These are phyloP conservation scores for Pelargonium australe DNA, from an alignment of 441 rosid species.

Conservation along the genomic window DNA sequence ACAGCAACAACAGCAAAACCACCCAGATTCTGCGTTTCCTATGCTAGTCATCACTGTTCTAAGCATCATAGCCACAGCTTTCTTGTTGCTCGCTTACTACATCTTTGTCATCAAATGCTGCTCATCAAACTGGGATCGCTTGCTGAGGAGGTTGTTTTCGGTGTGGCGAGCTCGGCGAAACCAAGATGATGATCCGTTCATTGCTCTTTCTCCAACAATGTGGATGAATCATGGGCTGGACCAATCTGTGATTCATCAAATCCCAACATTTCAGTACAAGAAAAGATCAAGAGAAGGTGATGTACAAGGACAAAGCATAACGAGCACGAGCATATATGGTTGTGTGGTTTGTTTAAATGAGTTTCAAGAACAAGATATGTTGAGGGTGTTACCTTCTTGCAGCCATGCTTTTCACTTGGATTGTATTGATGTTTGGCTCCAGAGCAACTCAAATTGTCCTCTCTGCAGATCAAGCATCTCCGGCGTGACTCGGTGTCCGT, in stretches of 20 bases:
- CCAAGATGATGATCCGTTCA: conserved; percentile 49
- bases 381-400: conserved; percentile 54
- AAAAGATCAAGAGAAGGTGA: conserved; percentile 20
- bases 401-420: conserved; percentile 53
- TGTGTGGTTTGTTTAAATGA: conserved; percentile 60
- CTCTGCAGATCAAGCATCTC: conserved; percentile 57
- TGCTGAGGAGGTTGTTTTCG: conserved; percentile 34
- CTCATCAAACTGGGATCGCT: conserved; percentile 32
- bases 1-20: conserved; percentile 3
- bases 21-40: conserved; percentile 43
- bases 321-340: conserved; percentile 29
- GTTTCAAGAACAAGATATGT: conserved; percentile 51
- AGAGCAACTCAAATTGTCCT: conserved; percentile 51
- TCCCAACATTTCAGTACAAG: conserved; percentile 45
- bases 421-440: conserved; percentile 60
- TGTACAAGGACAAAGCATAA: not conserved
- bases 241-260: conserved; percentile 39
- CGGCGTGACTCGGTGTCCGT: conserved; percentile 31
- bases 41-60: conserved; percentile 36
- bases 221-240: conserved; percentile 43
- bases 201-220: conserved; percentile 42
- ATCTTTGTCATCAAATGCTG: conserved; percentile 46
- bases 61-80: conserved; percentile 35
- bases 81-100: conserved; percentile 45
- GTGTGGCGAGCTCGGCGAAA: conserved; percentile 22